Evolutionary conservation across 129 eudicot genomes (phyloP), one percentile per base, ranked within the genome.

Genomic region (Helichrysum umbraculigerum): DNA sequence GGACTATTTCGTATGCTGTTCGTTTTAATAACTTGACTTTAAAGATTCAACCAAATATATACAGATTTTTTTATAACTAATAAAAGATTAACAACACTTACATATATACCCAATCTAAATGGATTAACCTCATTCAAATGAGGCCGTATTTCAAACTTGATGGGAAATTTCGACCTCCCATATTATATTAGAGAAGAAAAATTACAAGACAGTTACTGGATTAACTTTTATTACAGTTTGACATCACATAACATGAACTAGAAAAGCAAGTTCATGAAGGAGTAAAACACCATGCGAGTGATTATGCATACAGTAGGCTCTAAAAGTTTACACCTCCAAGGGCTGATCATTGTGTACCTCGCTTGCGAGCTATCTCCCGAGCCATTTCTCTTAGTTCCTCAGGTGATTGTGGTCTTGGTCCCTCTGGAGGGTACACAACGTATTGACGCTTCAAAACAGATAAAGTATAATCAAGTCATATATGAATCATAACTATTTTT

Each of bases 321-420:
- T 17, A 54, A 0, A 17, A 4, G 22, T 54, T 0, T 54, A 54
- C 60, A 54, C 20, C 21, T 54, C 60, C 60, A 17, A 58, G 33
- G 19, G 41, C 41, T 57, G 70, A 83, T 85, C 72, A 86, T 8
- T 68, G 84, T 47, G 22, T 80, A 54, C 81, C 84, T 67, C 96
- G 83, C 73, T 90, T 88, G 68, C 96, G 97, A 72, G 93, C 96
- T 22, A 91, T 60, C 82, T 93, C 98, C 61, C 93, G 86, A 32
- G 98, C 98, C 91, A 87, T 91, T 81, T 91, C 98, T 80, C 97
- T 87, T 66, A 91, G 9, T 79, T 93, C 98, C 80, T 93, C 98
- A 0, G 98, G 98, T 68, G 98, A 91, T 68, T 89, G 98, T 41
- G 96, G 98, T 33, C 93, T 71, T 60, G 92, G 96, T 65, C 79